Base-by-base conservation (phyloP, 306 rosid species). In the Vigna reflexopilosa region DNA sequence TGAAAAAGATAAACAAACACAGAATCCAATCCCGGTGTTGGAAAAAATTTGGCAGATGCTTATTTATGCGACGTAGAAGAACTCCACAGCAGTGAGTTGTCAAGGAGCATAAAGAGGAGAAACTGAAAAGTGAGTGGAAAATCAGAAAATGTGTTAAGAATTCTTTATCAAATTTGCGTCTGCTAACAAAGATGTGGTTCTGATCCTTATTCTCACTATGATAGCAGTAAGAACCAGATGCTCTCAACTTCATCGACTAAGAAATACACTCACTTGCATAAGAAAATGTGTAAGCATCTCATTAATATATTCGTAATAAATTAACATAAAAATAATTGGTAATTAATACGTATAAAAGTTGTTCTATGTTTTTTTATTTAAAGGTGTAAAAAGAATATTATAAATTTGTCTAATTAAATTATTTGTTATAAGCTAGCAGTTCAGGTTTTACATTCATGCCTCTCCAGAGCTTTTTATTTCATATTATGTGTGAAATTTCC, bases 181-280 rank as follows among this genome's bases (percentile, higher is more conserved):
- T 47, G 70, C 67, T 24, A 63, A 40, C 24, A 38, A 77, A 84
- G 62, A 56, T 80, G 50, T 72, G 77, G 68, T 76, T 80, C 22
- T 49, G 15, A 72, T 55, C 19, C 36, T 49, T 76, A 49, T 76
- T 80, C 84, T 71, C 79, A 57, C 63, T 24, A 50, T 48, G 49
- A 64, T 70, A 76, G 75, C 54, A 26, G 59, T 72, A 76, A 76
- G 84, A 84, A 84, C 50, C 79, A 47, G 82, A 80, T 76, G 72
- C 87, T 54, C 62, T 63, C 34, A 12, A 57, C 68, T 76, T 9
- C 10, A 42, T 42, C 9, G 13, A 42, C 47, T 42, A 1, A 9
- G 2, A 8, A 26, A 40, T 2, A 42, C 47, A 42, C 4, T 42
- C 12, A 42, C 47, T 42, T 42, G 47, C 47, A 42, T 9, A 9